These are phyloP conservation scores for Zygosaccharomyces gambellarensis DNA, from an alignment of 805 yeast genomes.

Conservation along the genomic window DNA sequence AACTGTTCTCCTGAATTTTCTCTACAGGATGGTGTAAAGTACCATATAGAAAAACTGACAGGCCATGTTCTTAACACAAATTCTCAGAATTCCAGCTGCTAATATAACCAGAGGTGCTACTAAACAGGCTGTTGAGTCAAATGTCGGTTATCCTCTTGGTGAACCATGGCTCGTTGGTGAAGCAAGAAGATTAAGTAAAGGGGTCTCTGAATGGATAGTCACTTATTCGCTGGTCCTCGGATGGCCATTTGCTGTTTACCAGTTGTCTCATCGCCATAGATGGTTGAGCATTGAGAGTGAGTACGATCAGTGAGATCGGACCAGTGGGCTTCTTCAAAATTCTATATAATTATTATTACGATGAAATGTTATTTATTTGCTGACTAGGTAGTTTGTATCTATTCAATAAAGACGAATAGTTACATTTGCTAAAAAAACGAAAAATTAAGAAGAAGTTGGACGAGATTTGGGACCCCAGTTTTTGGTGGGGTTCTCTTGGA, in stretches of 20 bases:
- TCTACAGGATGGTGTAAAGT: neutral
- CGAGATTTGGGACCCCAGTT: slow-evolving; percentile 97
- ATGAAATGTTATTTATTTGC: neutral
- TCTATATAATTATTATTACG: no score
- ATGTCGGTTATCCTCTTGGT: slow-evolving; percentile 18
- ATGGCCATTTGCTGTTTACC: slow-evolving; percentile 22
- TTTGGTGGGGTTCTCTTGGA: slow-evolving; percentile 86
- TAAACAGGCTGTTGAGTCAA: slow-evolving; percentile 12
- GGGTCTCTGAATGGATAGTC: slow-evolving; percentile 19
- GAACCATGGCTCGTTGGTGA: slow-evolving; percentile 23
- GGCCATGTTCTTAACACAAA: slow-evolving; percentile 20
- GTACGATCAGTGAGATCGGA: neutral
- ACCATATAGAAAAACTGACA: neutral
- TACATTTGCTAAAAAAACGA: neutral
- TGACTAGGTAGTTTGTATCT: neutral
- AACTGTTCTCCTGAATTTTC: neutral
- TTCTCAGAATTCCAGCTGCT: slow-evolving; percentile 20
- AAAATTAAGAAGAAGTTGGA: slow-evolving; percentile 29
- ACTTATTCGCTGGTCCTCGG: slow-evolving; percentile 18
- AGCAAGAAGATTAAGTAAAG: slow-evolving; percentile 23
- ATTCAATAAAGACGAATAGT: no score
- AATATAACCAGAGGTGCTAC: slow-evolving; percentile 5
- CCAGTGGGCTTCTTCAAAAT: no score
- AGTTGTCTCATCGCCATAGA: neutral
- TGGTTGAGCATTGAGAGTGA: neutral